phyloP scores from a whole-genome alignment of 805 yeast species.

The Myxozyma monticola region DNA sequence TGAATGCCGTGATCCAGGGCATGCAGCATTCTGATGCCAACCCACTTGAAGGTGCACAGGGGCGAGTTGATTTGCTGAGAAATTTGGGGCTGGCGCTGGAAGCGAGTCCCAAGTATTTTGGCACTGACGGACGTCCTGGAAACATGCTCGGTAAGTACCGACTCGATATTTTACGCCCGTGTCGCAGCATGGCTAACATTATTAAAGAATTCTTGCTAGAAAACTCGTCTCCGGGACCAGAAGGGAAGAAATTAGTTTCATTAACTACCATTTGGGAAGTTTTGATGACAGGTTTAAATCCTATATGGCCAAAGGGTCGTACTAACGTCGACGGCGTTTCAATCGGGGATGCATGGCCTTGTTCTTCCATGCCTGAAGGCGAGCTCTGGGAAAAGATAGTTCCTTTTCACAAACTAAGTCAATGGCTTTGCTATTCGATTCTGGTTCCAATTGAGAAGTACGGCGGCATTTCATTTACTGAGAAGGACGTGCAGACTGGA shows the following conservation, averaged over 20 bases:
- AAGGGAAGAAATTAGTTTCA: conserved; percentile 41
- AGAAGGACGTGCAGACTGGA: conserved; percentile 47
- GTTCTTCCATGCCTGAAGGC: conserved; percentile 33
- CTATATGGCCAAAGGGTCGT: conserved; percentile 59
- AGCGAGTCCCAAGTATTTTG: conserved; percentile 47
- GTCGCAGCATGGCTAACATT: too few relatives aligned
- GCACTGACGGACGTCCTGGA: conserved; percentile 53
- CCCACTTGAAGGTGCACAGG: conserved; percentile 56
- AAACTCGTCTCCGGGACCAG: conserved; percentile 22
- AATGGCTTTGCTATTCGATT: conserved; percentile 65
- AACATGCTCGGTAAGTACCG: conserved; percentile 41
- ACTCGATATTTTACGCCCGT: too few relatives aligned
- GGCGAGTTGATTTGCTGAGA: conserved; percentile 50
- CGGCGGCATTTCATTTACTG: conserved; percentile 12
- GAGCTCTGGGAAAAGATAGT: conserved; percentile 49
- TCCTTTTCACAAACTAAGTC: conserved; percentile 66
- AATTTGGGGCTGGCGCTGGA: conserved; percentile 51
- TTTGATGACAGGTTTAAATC: conserved; percentile 55
- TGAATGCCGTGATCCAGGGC: conserved; percentile 43
- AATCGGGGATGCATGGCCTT: conserved; percentile 64
- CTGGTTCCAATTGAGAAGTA: conserved; percentile 50
- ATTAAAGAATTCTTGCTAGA: conserved; percentile 46
- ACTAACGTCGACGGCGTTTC: conserved; percentile 51
- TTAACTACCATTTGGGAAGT: conserved; percentile 54
- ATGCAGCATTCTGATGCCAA: conserved; percentile 50